These are phyloP conservation scores for Xylaria bambusicola DNA, from an alignment of 495 filamentous ascomycete genomes.

Conservation along the genomic window DNA sequence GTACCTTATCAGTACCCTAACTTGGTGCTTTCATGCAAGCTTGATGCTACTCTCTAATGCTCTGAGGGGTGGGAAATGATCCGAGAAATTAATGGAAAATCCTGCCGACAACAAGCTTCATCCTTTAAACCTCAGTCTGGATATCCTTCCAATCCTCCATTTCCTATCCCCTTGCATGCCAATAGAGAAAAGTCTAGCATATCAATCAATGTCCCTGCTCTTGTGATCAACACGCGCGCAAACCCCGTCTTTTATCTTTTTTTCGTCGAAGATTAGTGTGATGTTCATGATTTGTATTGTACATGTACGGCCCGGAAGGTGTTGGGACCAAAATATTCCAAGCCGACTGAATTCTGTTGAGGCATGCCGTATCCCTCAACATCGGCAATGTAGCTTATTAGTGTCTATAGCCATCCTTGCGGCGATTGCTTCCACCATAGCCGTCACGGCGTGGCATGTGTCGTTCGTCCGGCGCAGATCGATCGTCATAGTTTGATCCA, in stretches of 20 bases:
- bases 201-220: too few species aligned
- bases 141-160: neutral
- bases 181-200: too few species aligned
- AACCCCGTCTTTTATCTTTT: neutral
- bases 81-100: neutral
- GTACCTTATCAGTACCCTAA: too few species aligned
- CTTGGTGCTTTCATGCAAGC: neutral
- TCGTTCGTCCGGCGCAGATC: constrained; percentile 11
- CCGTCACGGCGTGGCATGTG: constrained; percentile 6
- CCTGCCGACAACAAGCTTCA: neutral
- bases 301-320: neutral
- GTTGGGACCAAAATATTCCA: neutral
- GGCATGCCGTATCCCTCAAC: neutral
- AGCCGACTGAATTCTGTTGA: neutral
- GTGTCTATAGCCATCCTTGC: constrained; percentile 11
- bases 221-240: too few species aligned
- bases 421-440: constrained; percentile 4
- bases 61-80: neutral
- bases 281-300: neutral
- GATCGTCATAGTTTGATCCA: constrained; percentile 17
- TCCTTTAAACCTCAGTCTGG: neutral
- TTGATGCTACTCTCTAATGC: neutral
- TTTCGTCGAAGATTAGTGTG: neutral
- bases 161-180: neutral
- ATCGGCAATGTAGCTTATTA: neutral